Conservation (phyloP, 257 asterid genomes). For the Solanum sparsipilum region DNA sequence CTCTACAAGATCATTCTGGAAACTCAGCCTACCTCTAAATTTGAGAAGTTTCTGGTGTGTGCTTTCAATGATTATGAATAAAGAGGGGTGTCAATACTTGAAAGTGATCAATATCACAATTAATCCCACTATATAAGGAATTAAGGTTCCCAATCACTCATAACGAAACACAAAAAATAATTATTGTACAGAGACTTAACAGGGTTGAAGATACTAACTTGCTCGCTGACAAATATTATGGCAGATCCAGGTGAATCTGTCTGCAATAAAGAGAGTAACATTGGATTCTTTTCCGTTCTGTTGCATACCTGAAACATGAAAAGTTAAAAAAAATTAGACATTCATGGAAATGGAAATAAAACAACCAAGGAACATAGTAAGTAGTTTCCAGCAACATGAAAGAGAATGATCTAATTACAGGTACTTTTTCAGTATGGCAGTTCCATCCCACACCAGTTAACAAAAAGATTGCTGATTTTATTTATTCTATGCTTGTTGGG, state of each 20-base stretch:
- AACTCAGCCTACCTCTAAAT: neutral
- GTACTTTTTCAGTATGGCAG: neutral
- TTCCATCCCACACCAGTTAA: neutral
- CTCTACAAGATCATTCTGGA: neutral
- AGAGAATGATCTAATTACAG: neutral
- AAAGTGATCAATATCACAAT: neutral
- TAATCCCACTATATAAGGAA: neutral
- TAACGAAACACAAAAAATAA: neutral
- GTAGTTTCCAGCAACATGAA: neutral
- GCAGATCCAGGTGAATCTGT: slow-evolving; percentile 77
- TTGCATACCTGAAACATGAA: slow-evolving; percentile 46
- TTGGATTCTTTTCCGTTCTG: slow-evolving; percentile 48
- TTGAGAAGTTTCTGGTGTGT: neutral
- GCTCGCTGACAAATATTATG: slow-evolving; percentile 82
- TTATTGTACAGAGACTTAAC: neutral
- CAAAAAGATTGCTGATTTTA: neutral
- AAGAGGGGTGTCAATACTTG: neutral
- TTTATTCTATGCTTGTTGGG: neutral
- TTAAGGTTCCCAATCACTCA: neutral
- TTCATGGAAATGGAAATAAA: neutral
- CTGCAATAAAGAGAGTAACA: slow-evolving; percentile 52
- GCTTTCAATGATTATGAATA: neutral
- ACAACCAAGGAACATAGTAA: neutral
- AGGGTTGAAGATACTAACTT: slow-evolving; percentile 40
- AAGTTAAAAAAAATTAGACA: neutral